phyloP scores from a whole-genome alignment of 2,329 filamentous ascomycete genomes.

The Cordyceps militaris region DNA sequence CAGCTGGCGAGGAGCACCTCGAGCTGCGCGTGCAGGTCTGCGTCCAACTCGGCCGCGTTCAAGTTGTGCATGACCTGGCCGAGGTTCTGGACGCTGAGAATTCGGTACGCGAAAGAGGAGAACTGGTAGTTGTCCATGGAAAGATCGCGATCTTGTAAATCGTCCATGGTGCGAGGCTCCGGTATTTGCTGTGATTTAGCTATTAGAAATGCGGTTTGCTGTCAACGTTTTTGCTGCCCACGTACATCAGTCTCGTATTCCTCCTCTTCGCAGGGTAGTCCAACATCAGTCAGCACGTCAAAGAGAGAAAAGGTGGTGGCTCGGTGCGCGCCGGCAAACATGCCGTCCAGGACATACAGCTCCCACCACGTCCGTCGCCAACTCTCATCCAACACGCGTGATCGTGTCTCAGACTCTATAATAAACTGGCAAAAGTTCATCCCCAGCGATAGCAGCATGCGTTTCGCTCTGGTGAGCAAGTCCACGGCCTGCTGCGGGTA shows the following conservation, averaged over 20 bases:
- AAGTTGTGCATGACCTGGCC: background rate
- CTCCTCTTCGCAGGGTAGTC: slow-evolving; percentile 6
- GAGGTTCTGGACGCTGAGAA: slow-evolving; percentile 6
- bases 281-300: background rate
- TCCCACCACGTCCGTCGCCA: slow-evolving; percentile 80
- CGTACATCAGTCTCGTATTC: background rate
- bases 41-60: background rate
- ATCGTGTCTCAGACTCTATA: background rate
- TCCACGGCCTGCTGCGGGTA: background rate
- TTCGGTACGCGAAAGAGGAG: slow-evolving; percentile 1
- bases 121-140: background rate
- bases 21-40: background rate
- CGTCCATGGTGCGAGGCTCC: background rate
- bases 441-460: slow-evolving; percentile 22
- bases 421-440: slow-evolving; percentile 25
- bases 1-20: background rate
- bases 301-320: background rate
- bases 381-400: slow-evolving; percentile 57
- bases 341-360: slow-evolving; percentile 62
- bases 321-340: slow-evolving; percentile 52
- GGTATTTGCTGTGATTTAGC: background rate
- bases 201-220: background rate
- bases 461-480: background rate
- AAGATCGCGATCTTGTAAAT: background rate
- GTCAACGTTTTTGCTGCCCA: background rate